Percentiles rank a stretch among this genome's conserved stretches.
Evolutionary conservation across 2,329 filamentous ascomycete genomes (phyloP).

Genomic region (Cladosporium sp.): DNA sequence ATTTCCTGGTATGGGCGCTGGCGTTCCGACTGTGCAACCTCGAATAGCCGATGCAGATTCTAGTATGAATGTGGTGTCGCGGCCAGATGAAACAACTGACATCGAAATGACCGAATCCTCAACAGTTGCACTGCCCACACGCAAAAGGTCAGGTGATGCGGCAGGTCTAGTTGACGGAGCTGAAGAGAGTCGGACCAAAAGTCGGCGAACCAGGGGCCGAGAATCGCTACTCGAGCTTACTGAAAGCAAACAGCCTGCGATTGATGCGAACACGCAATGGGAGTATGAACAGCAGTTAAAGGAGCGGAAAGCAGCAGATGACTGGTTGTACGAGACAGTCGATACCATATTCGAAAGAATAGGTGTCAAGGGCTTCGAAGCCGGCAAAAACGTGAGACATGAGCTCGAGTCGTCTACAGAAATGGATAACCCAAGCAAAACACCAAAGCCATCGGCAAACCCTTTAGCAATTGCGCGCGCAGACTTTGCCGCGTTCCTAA

Average conservation of each 20-base stretch:
- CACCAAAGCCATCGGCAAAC: neutral
- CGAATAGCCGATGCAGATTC: conserved; percentile 26
- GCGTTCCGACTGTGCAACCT: conserved; percentile 28
- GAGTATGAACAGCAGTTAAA: conserved; percentile 54
- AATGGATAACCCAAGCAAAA: neutral
- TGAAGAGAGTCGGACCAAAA: conserved; percentile 55
- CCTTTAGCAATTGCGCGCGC: conserved; percentile 18
- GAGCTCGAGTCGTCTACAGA: conserved; percentile 20
- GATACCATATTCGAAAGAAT: conserved; percentile 50
- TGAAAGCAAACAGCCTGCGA: conserved; percentile 34
- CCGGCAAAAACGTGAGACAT: conserved; percentile 24
- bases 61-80: conserved; percentile 16
- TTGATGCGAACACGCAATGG: conserved; percentile 48
- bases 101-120: conserved; percentile 25
- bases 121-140: conserved; percentile 37
- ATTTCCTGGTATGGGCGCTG: conserved; percentile 30
- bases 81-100: neutral
- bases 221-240: conserved; percentile 50
- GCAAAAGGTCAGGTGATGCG: conserved; percentile 59
- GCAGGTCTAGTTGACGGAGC: conserved; percentile 54
- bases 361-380: conserved; percentile 39
- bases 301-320: conserved; percentile 51
- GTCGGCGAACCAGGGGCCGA: conserved; percentile 57
- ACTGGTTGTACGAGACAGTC: conserved; percentile 53
- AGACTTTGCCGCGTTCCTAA: conserved; percentile 25